Percentiles rank a stretch among this genome's conserved stretches.
Evolutionary conservation across 805 yeast species (phyloP).

Genomic region (Nakazawaea ambrosiae): DNA sequence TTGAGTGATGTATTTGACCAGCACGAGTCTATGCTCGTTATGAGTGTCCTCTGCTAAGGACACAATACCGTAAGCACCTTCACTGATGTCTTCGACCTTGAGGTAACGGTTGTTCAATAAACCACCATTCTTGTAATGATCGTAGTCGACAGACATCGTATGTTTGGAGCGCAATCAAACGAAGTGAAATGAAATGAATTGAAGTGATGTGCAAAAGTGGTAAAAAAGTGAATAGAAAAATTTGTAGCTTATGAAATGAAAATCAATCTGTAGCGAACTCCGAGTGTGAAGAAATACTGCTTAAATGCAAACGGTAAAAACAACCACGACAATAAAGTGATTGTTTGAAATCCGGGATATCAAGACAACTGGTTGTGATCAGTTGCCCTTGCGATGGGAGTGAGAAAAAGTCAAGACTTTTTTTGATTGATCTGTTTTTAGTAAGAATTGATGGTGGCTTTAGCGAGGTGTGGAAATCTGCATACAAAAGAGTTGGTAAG

Average conservation of each 20-base stretch:
- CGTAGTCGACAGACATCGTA: constrained; percentile 22
- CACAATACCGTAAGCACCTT: constrained; percentile 92
- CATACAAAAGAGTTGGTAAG: no score
- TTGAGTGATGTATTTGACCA: constrained; percentile 78
- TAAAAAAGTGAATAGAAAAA: neutral
- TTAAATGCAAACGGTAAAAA: no score
- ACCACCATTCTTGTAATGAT: constrained; percentile 24
- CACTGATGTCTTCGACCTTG: constrained; percentile 70
- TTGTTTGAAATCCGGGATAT: no score
- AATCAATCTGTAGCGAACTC: neutral
- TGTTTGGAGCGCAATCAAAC: no score
- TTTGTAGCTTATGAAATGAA: neutral
- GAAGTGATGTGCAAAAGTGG: neutral
- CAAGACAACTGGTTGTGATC: no score
- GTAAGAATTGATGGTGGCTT: no score
- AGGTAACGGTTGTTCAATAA: constrained; percentile 57
- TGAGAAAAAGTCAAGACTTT: no score
- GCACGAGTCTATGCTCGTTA: constrained; percentile 47
- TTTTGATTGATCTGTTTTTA: no score
- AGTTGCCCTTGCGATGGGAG: no score
- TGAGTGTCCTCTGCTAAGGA: constrained; percentile 73
- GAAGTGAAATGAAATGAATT: neutral
- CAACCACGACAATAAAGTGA: no score
- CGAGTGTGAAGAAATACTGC: no score
- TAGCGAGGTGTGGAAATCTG: no score